A percentile compares a stretch with the other conserved stretches of the same genome.
phyloP scores from a whole-genome alignment of 2,329 filamentous ascomycete genomes.

The Fusarium penzigii region DNA sequence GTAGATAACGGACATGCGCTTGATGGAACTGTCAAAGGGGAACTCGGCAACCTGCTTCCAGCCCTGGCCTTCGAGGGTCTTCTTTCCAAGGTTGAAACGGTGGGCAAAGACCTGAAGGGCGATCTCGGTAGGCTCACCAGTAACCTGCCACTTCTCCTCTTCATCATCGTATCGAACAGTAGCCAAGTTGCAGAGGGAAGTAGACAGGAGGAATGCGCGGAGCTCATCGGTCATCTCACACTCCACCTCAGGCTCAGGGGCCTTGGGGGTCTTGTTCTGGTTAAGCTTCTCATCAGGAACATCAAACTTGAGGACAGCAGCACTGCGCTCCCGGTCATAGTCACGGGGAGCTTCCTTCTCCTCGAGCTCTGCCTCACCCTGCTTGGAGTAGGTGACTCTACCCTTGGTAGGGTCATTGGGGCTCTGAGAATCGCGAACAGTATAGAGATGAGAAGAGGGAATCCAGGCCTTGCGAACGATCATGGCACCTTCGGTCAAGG shows the following conservation, averaged over 20 bases:
- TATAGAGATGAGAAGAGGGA: conserved; percentile 57
- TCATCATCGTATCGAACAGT: conserved; percentile 57
- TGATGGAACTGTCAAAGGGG: conserved; percentile 77
- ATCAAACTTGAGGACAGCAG: conserved; percentile 62
- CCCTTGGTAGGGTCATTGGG: conserved; percentile 64
- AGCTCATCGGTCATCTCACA: conserved; percentile 53
- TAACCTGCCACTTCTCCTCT: conserved; percentile 63
- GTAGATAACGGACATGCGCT: conserved; percentile 79
- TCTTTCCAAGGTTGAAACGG: conserved; percentile 63
- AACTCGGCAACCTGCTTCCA: conserved; percentile 70
- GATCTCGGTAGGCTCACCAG: conserved; percentile 74
- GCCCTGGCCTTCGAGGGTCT: conserved; percentile 49
- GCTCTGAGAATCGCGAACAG: conserved; percentile 61
- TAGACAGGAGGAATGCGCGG: conserved; percentile 51
- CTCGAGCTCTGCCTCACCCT: conserved; percentile 31
- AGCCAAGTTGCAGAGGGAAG: conserved; percentile 65
- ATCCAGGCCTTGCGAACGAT: conserved; percentile 68
- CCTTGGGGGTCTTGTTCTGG: conserved; percentile 29
- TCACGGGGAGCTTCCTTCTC: conserved; percentile 50
- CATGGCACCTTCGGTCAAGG: conserved; percentile 69
- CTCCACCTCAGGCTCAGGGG: conserved; percentile 36
- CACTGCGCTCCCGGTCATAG: conserved; percentile 60
- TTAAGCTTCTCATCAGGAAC: conserved; percentile 59
- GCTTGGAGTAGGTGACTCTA: conserved; percentile 48
- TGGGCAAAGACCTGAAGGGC: conserved; percentile 75